Evolutionary conservation across 345 rosid species (phyloP).

Genomic region (Gossypium mustelinum): DNA sequence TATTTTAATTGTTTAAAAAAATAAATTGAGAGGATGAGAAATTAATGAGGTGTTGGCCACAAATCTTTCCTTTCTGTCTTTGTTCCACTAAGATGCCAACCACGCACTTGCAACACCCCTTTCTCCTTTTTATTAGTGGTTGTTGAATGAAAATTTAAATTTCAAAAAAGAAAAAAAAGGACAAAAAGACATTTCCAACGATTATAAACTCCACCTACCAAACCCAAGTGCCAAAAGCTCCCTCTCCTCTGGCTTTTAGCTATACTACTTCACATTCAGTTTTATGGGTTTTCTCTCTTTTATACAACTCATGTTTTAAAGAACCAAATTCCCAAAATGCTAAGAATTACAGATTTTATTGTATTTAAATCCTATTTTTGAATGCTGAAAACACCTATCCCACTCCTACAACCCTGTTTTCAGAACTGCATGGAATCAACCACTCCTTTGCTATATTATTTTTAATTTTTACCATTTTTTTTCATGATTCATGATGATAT

Average conservation of each 20-base stretch:
- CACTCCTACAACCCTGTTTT: not conserved
- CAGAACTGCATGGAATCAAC: not conserved
- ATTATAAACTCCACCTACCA: slow-evolving; percentile 19
- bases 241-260: not conserved
- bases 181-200: slow-evolving; percentile 10
- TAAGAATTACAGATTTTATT: not conserved
- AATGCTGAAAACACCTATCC: not conserved
- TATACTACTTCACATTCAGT: too few relatives aligned
- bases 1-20: too few relatives aligned
- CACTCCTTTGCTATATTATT: not conserved
- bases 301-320: too few relatives aligned
- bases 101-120: not conserved
- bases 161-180: not conserved
- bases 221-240: not conserved
- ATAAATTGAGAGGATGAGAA: not conserved
- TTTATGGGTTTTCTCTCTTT: too few relatives aligned
- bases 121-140: too few relatives aligned
- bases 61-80: not conserved
- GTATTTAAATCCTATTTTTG: not conserved
- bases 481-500: too few relatives aligned
- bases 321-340: too few relatives aligned
- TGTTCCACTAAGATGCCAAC: not conserved
- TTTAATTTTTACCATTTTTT: not conserved
- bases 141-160: not conserved
- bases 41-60: not conserved